phyloP scores from a whole-genome alignment of 2,329 filamentous ascomycete species.

The Laburnicola sp. region DNA sequence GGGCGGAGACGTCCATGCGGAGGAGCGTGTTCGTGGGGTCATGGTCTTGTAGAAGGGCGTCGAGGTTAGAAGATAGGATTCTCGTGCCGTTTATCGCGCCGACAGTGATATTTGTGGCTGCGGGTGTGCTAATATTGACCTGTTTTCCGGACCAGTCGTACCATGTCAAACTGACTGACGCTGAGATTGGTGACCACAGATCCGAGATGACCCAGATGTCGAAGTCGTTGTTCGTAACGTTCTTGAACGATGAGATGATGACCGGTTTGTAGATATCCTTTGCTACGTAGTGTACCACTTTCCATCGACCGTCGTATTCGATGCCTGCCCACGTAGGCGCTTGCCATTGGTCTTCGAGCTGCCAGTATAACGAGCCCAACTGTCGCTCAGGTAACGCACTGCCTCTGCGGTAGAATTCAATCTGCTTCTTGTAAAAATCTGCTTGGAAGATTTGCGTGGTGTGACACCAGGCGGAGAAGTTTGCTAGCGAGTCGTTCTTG shows the following conservation, averaged over 20 bases:
- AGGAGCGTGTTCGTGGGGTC: slow-evolving; percentile 48
- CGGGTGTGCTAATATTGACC: slow-evolving; percentile 46
- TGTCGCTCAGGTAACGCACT: slow-evolving; percentile 61
- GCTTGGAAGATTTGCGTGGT: slow-evolving; percentile 67
- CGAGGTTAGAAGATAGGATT: slow-evolving; percentile 48
- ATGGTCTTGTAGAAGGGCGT: slow-evolving; percentile 38
- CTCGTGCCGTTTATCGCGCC: slow-evolving; percentile 58
- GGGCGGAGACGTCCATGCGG: slow-evolving; percentile 49
- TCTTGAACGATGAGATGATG: slow-evolving; percentile 63
- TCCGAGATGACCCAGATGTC: slow-evolving; percentile 61
- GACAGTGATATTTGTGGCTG: slow-evolving; percentile 47
- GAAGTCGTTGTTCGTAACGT: slow-evolving; percentile 55
- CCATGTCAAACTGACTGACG: slow-evolving; percentile 56
- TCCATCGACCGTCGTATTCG: slow-evolving; percentile 66
- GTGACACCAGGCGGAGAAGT: slow-evolving; percentile 65
- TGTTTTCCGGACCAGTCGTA: slow-evolving; percentile 53
- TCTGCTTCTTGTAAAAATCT: slow-evolving; percentile 63
- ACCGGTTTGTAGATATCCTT: slow-evolving; percentile 61
- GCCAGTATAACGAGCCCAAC: slow-evolving; percentile 65
- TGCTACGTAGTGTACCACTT: slow-evolving; percentile 62
- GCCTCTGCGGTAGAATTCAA: slow-evolving; percentile 64
- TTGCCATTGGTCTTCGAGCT: slow-evolving; percentile 67
- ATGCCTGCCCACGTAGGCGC: slow-evolving; percentile 66
- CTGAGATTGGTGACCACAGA: slow-evolving; percentile 56
- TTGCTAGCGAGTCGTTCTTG: slow-evolving; percentile 57